Percentiles rank a stretch among this genome's conserved stretches.
phyloP scores from a whole-genome alignment of 495 filamentous ascomycete species.

The Chaetomium cochliodes region DNA sequence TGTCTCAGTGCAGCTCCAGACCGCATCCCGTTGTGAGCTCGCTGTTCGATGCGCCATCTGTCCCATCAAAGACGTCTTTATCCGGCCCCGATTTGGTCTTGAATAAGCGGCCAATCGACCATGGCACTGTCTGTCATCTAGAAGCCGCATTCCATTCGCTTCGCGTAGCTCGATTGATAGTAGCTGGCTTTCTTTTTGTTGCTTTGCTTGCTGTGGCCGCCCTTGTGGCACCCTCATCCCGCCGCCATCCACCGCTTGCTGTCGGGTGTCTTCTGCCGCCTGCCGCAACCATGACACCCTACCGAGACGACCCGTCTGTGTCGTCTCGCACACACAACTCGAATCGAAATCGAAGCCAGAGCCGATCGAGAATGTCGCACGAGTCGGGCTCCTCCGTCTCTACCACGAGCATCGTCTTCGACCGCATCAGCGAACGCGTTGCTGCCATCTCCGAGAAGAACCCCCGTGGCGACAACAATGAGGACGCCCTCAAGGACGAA shows the following conservation, averaged over 20 bases:
- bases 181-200: slow-evolving; percentile 8
- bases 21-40: background rate
- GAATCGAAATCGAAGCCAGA: slow-evolving; percentile 18
- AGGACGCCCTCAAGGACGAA: slow-evolving; percentile 47
- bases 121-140: slow-evolving; percentile 15
- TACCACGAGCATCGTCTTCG: slow-evolving; percentile 75
- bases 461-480: slow-evolving; percentile 42
- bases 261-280: background rate
- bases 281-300: slow-evolving; percentile 11
- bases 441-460: slow-evolving; percentile 26
- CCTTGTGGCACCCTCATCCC: slow-evolving; percentile 8
- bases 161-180: slow-evolving; percentile 8
- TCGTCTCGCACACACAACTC: slow-evolving; percentile 8
- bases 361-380: slow-evolving; percentile 43
- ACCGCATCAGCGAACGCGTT: slow-evolving; percentile 59
- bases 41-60: background rate
- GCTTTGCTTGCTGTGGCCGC: slow-evolving; percentile 10
- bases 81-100: slow-evolving; percentile 18
- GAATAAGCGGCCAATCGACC: slow-evolving; percentile 25
- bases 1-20: slow-evolving; percentile 9
- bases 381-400: slow-evolving; percentile 68
- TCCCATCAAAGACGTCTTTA: slow-evolving; percentile 9
- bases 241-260: background rate
- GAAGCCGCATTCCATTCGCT: slow-evolving; percentile 10
- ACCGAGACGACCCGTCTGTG: slow-evolving; percentile 12